Evolutionary conservation across 2,329 filamentous ascomycete genomes (phyloP), one percentile per base, ranked within the genome.

Genomic region (Plectosphaerella cucumerina): DNA sequence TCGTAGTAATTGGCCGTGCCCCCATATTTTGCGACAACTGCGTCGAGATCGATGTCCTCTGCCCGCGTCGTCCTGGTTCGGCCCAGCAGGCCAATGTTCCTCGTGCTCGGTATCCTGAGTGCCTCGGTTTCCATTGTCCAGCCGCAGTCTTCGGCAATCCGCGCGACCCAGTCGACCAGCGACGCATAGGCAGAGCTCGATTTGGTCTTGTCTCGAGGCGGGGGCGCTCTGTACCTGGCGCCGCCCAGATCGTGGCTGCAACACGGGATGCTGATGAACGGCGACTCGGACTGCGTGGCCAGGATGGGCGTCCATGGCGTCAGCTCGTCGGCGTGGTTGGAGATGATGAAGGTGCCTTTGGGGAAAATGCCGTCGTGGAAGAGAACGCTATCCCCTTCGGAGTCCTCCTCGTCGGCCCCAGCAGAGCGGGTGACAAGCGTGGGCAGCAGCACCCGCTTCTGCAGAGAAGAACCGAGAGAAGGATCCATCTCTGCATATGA

Each of bases 261-360:
- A 72, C 94, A 99, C 2, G 94, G 94, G 43, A 99, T 96, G 59
- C 89, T 88, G 55, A 99, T 83, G 67, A 97, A 99, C 0, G 91
- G 87, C 11, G 87, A 87, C 2, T 81, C 71, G 0, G 87, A 91
- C 2, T 90, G 72, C 6, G 83, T 81, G 1, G 90, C 92, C 39
- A 99, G 81, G 17, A 97, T 79, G 0, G 94, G 94, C 0, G 94
- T 97, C 94, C 94, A 99, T 1, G 90, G 84, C 0, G 94, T 99
- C 14, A 99, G 79, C 70, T 99, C 92, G 65, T 99, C 94, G 11
- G 93, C 93, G 66, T 99, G 94, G 64, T 99, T 99, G 46, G 91
- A 96, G 56, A 99, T 87, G 60, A 99, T 90, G 68, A 99, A 99
- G 0, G 90, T 95, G 23, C 84, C 83, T 15, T 68, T 65, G 0